Evolutionary conservation across 208 protist species (phyloP), one percentile per base, ranked within the genome.

Genomic region (Histomonas meleagridis): DNA sequence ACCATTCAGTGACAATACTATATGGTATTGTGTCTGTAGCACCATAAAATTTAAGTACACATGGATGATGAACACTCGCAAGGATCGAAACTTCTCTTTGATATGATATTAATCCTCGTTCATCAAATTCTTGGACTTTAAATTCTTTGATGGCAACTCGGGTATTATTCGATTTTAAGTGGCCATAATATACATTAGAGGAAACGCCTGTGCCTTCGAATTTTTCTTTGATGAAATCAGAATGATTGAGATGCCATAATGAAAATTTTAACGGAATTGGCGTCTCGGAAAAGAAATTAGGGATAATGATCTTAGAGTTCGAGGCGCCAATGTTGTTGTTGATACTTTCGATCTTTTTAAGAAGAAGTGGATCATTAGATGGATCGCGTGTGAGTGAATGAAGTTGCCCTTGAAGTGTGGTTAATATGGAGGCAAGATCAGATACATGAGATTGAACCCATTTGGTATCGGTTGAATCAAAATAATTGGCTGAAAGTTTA

Each of bases 1-100:
- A 43, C 53, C 55, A 91, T 48, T 91, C 86, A 35, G 55, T 91
- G 35, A 91, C 53, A 51, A 91, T 69, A 43, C 86, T 69, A 48
- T 69, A 91, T 48, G 86, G 86, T 18, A 46, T 40, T 18, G 76
- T 55, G 55, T 86, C 76, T 38, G 76, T 86, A 9, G 76, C 76
- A 0, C 76, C 76, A 55, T 55, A 40, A 49, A 86, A 86, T 38
- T n/a, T 46, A 38, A 86, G 32, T 3, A 86, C 40, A 55, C 76
- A 86, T 16, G 76, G 46, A 86, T 86, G 76, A 38, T 26, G 14
- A 55, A 16, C 43, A 55, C 16, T 86, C 32, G 76, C 76, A 16
- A 86, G 43, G 55, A 86, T 46, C 5, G 3, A 18, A 49, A 86
- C 32, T 55, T 86, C 76, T 18, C 76, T 5, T 86, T 86, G 76